Evolutionary conservation across 2,329 filamentous ascomycete genomes (phyloP), one percentile per base, ranked within the genome.

Genomic region (Rhynchosporium graminicola): DNA sequence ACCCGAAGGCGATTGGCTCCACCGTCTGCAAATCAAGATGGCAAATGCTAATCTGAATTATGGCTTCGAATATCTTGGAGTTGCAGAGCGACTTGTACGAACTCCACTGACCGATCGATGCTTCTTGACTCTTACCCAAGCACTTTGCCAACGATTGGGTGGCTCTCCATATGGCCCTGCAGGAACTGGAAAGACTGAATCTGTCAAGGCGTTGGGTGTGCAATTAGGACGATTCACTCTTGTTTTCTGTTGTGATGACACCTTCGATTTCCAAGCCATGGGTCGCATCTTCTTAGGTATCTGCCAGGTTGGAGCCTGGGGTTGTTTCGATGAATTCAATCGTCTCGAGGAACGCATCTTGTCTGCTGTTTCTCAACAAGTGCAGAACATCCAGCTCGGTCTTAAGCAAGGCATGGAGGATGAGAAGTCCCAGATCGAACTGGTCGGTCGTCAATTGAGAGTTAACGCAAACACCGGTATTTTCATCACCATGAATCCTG

Each of bases 401-500:
- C 81, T 99, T 60, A 93, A 93, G 75, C 92, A 94, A 74, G 88
- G 89, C 40, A 88, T 81, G 7, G 87, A 92, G 60, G 91, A 97
- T 70, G 86, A 89, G 6, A 92, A 91, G 74, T 82, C 92, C 1
- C 90, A 97, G 74, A 98, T 99, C 70, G 95, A 99, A 75, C 82
- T 99, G 26, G 90, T 98, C 59, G 94, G 94, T 55, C 90, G 95
- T 60, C 92, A 96, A 70, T 83, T 99, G 54, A 86, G 83, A 66
- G 95, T 99, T 69, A 96, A 97, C 72, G 83, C 84, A 65, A 96
- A 97, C 74, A 98, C 96, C 57, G 95, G 95, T 70, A 95, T 99
- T 75, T 99, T 99, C 80, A 99, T 99, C 76, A 99, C 95, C 45
- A 99, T 99, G 96, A 99, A 99, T 76, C 95, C 95, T 76, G 95